Percentiles rank a stretch among this genome's conserved stretches.
Evolutionary conservation across 371 early-diverging fungal genomes (phyloP).

Genomic region (Chytridium lagenaria): DNA sequence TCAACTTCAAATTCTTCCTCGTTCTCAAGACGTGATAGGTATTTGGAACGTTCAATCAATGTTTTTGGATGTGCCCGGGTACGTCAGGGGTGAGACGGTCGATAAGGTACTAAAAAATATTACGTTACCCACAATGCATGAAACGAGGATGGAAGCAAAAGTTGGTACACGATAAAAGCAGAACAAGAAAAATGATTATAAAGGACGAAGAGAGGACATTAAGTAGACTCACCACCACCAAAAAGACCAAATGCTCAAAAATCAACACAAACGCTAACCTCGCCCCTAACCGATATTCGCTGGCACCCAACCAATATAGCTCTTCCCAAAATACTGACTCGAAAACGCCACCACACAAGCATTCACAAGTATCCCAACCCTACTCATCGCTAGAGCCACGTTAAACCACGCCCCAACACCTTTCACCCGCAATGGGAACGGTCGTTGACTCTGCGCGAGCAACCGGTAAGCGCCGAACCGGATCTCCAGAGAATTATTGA

Average conservation of each 20-base stretch:
- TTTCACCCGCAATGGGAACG: constrained; percentile 50
- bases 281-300: constrained; percentile 37
- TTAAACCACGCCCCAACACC: constrained; percentile 56
- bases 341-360: constrained; percentile 60
- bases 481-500: constrained; percentile 60
- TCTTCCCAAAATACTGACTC: constrained; percentile 42
- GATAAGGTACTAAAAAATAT: constrained; percentile 39
- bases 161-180: background rate
- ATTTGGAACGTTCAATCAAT: constrained; percentile 55
- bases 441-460: constrained; percentile 43
- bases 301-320: background rate
- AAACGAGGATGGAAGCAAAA: too few species aligned
- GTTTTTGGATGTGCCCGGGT: constrained; percentile 47
- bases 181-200: constrained; percentile 10
- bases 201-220: too few species aligned
- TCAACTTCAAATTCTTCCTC: constrained; percentile 34
- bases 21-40: constrained; percentile 43
- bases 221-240: constrained; percentile 21
- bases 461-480: constrained; percentile 43
- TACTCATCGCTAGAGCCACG: constrained; percentile 49
- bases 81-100: constrained; percentile 54
- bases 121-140: too few species aligned
- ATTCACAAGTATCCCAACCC: constrained; percentile 56
- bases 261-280: constrained; percentile 56
- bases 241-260: constrained; percentile 51